Base-by-base conservation (phyloP, 192 early-diverging fungal genomes). In the Linnemannia exigua region DNA sequence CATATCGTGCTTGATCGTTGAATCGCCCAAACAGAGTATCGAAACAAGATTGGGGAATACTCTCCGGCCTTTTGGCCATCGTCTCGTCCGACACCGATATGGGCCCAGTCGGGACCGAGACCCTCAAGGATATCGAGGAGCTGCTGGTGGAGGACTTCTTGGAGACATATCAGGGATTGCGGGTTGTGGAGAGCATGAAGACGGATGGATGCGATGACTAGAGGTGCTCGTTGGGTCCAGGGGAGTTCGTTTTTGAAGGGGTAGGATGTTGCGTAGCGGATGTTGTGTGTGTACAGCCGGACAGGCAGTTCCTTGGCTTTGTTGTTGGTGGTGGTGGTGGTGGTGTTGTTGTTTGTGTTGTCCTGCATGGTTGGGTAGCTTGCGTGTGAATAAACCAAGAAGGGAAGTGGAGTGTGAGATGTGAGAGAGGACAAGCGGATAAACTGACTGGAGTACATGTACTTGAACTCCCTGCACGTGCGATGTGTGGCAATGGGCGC, bases 111-210 rank as follows among this genome's bases (percentile, higher is more conserved):
- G 50, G 67, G 76, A 37, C 76, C 76, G 33, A 78, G 66, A 20
- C 76, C 67, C 20, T 78, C 67, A 36, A 68, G 76, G 76, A 78
- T 78, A 78, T 78, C 76, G 35, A 78, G 50, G 50, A 78, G 67
- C 70, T 78, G 76, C 19, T 20, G 51, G 76, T 70, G 76, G 36
- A 78, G 76, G 50, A 78, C 67, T 54, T 78, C 76, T 37, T 78
- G 76, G 37, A 78, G 76, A 70, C 76, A 78, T 33, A 78, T 41
- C 35, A 78, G 37, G 51, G 76, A 25, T 54, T 78, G 36, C 38
- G 67, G 50, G 76, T 78, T 70, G 25, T 78, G 50, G 50, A 70
- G 50, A n/a, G 68, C 4, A n/a, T 78, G 31, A 50, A 78, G 52
- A 35, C 67, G 76, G 76, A 78, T 78, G 17, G 76, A 78, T 16